Percentiles rank a stretch among this genome's conserved stretches.
Evolutionary conservation across 371 early-diverging fungal genomes (phyloP).

Genomic region (Circinella umbellata): DNA sequence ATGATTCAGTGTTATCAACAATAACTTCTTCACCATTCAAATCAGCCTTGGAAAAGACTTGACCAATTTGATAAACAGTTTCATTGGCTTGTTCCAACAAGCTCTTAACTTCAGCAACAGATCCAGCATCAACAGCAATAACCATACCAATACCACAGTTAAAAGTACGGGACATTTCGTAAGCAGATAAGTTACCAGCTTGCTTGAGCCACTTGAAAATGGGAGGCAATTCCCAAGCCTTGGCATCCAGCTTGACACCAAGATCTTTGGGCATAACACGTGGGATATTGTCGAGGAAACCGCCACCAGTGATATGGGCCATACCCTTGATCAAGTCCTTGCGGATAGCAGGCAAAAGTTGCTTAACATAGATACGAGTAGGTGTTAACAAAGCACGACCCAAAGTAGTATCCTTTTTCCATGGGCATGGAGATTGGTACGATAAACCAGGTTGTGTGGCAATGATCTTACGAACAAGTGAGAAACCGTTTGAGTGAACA

Average conservation of each 20-base stretch:
- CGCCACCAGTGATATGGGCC: conserved; percentile 98
- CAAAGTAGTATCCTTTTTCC: conserved; percentile 66
- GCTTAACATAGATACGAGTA: conserved; percentile 94
- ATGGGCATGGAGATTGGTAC: conserved; percentile 85
- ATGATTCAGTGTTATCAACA: conserved; percentile 56
- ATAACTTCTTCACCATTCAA: conserved; percentile 64
- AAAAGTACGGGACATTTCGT: conserved; percentile 95
- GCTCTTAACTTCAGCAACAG: conserved; percentile 65
- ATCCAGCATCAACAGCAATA: conserved; percentile 73
- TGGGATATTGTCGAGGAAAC: conserved; percentile 97
- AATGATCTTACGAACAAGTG: conserved; percentile 93
- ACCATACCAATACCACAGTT: conserved; percentile 99
- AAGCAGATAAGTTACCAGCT: conserved; percentile 81
- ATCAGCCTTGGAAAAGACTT: conserved; percentile 57
- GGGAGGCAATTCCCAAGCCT: conserved; percentile 80
- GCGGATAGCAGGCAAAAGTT: conserved; percentile 82
- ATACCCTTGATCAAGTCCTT: conserved; percentile 88
- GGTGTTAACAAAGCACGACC: conserved; percentile 91
- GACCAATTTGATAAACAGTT: conserved; percentile 65
- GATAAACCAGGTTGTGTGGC: conserved; percentile 70
- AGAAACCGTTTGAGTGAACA: conserved; percentile 97
- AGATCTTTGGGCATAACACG: conserved; percentile 87
- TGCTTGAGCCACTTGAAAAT: conserved; percentile 95
- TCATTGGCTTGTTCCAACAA: conserved; percentile 72
- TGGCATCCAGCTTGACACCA: conserved; percentile 81